phyloP scores from a whole-genome alignment of 2,329 filamentous ascomycete genomes.

The Epichloe glyceriae region DNA sequence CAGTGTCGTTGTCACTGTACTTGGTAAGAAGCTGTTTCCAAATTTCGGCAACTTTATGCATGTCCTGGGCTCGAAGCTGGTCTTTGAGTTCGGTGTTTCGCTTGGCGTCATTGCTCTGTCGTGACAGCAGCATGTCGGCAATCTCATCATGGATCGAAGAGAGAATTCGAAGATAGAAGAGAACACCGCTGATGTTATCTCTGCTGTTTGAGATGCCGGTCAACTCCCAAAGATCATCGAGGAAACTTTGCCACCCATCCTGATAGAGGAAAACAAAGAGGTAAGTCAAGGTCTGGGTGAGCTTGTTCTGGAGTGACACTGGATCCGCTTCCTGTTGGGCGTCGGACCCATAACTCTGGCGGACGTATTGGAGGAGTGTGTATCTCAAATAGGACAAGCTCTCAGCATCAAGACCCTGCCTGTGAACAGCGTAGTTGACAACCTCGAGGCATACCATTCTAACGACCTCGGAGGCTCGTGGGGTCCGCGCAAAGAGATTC shows the following conservation, averaged over 20 bases:
- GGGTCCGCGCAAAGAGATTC: slow-evolving; percentile 67
- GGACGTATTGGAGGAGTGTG: slow-evolving; percentile 68
- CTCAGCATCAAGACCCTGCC: slow-evolving; percentile 58
- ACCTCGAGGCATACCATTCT: slow-evolving; percentile 84
- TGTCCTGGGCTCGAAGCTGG: slow-evolving; percentile 71
- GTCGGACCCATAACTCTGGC: slow-evolving; percentile 55
- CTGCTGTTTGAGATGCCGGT: slow-evolving; percentile 50
- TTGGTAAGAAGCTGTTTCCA: slow-evolving; percentile 84
- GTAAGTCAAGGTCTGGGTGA: slow-evolving; percentile 89
- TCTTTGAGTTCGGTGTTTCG: slow-evolving; percentile 87
- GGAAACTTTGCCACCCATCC: slow-evolving; percentile 75
- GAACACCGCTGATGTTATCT: slow-evolving; percentile 62
- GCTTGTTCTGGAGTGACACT: slow-evolving; percentile 79
- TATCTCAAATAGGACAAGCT: slow-evolving; percentile 68
- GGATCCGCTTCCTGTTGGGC: slow-evolving; percentile 53
- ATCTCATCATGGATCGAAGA: slow-evolving; percentile 94
- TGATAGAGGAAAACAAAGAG: slow-evolving; percentile 82
- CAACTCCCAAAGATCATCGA: slow-evolving; percentile 77
- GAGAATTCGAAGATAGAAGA: slow-evolving; percentile 80
- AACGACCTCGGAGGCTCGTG: slow-evolving; percentile 67
- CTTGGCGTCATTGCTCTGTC: slow-evolving; percentile 66
- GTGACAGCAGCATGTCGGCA: slow-evolving; percentile 75
- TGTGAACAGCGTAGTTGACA: slow-evolving; percentile 81
- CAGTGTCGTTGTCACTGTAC: slow-evolving; percentile 57
- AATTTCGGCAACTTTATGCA: slow-evolving; percentile 72